phyloP scores from a whole-genome alignment of 1,284 basidiomycete species.

The Cronartium quercuum region DNA sequence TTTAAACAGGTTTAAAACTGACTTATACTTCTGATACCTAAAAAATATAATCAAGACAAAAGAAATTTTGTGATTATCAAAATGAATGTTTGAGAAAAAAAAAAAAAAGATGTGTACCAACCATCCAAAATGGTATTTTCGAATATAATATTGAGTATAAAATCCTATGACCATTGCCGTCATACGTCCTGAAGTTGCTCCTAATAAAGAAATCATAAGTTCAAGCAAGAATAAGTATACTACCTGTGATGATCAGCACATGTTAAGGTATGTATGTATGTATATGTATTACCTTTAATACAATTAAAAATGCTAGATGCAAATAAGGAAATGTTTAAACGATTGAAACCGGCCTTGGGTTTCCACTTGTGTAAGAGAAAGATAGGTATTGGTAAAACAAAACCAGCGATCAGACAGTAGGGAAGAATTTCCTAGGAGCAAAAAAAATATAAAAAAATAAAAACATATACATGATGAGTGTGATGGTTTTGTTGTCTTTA shows the following conservation, averaged over 20 bases:
- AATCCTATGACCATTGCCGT: conserved; percentile 5
- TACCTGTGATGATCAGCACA: no score
- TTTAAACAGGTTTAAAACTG: background rate
- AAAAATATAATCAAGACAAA: background rate
- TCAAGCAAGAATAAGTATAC: background rate
- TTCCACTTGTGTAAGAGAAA: background rate
- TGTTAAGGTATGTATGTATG: no score
- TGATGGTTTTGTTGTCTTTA: no score
- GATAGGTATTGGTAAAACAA: background rate
- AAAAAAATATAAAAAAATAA: no score
- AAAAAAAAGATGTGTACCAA: background rate
- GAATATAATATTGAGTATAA: conserved; percentile 25
- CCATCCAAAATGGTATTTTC: conserved; percentile 26
- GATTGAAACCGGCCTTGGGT: background rate
- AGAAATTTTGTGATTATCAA: background rate
- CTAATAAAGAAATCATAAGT: background rate
- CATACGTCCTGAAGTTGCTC: conserved; percentile 27
- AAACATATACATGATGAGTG: no score
- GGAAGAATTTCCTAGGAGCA: background rate
- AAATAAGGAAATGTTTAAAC: background rate
- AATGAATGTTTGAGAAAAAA: background rate
- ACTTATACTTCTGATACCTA: conserved; percentile 38
- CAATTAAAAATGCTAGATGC: background rate
- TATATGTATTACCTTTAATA: background rate
- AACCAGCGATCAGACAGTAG: background rate